Evolutionary conservation across 129 eudicot genomes (phyloP), one percentile per base, ranked within the genome.

Genomic region (Escallonia herrerae): DNA sequence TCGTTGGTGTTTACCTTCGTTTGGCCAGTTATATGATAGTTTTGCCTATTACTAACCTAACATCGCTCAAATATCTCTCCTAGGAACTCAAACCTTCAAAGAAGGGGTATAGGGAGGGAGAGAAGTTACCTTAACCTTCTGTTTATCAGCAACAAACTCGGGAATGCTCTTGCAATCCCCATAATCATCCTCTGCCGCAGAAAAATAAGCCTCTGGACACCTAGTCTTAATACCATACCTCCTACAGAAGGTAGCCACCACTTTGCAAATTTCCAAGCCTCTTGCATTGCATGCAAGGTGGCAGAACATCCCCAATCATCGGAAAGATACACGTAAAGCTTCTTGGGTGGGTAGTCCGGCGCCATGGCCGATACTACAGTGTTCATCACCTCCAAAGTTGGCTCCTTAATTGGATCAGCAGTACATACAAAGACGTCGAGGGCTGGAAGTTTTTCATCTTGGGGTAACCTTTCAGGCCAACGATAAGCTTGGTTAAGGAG

Each of bases 351-450:
- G 62, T 82, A 85, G 51, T 85, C 70, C 60, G 74, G 67, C 12
- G 75, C 65, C 87, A 79, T 79, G 12, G 83, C 85, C 5, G 88
- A 86, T 39, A 86, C 15, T 12, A 82, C 85, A 0, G 93, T 82
- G 79, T 86, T 86, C 79, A 85, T 82, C 63, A 85, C 91, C 55
- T 67, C 76, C 3, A 79, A 37, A 3, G 81, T 43, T 7, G 91
- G 91, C 70, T 85, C 91, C 33, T 61, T 72, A 2, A 15, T 49
- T 0, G 87, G 93, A 65, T 82, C 87, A 1, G 83, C 85, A 0
- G 93, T 86, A 65, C 88, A 82, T 49, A 86, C 60, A 58, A 86
- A 77, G 10, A 86, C 74, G 9, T 86, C 93, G 2, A 82, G 62
- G 5, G 69, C 58, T 13, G 87, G 93, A 43, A 85, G 74, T 14